Percentiles rank a stretch among this genome's conserved stretches.
phyloP scores from a whole-genome alignment of 176 grass and related monocot genomes.

The Carex littledalei region DNA sequence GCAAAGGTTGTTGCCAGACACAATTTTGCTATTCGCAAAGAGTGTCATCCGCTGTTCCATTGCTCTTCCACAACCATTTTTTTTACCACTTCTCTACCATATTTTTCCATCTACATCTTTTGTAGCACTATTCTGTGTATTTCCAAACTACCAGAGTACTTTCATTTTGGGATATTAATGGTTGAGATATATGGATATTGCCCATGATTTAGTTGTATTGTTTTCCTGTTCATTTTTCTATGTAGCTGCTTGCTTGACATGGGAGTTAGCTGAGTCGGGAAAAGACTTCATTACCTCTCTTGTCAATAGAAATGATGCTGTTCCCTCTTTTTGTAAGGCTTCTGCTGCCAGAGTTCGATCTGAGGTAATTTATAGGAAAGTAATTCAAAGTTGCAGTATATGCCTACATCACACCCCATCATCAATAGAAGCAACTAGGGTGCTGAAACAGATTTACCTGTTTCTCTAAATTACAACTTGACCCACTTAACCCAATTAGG shows the following conservation, averaged over 20 bases:
- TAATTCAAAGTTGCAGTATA: neutral
- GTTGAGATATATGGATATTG: neutral
- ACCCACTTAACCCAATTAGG: neutral
- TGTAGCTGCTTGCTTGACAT: constrained; percentile 80
- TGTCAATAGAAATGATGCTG: constrained; percentile 78
- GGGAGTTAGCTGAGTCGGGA: constrained; percentile 71
- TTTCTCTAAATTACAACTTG: neutral
- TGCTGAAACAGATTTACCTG: neutral
- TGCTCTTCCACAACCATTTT: neutral
- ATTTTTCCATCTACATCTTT: neutral
- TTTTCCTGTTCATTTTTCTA: constrained; percentile 16
- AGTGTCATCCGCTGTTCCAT: neutral
- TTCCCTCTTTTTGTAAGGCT: constrained; percentile 70
- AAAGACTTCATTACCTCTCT: constrained; percentile 81
- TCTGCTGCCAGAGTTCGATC: constrained; percentile 47
- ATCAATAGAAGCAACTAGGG: neutral
- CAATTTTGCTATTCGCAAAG: neutral
- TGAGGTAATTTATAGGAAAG: constrained; percentile 43
- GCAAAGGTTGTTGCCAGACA: neutral
- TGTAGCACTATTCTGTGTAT: neutral
- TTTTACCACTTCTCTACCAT: neutral
- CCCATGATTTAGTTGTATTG: neutral
- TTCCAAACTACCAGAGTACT: neutral
- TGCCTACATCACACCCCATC: neutral
- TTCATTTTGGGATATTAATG: neutral